Evolutionary conservation across 1,284 basidiomycete species (phyloP), one percentile per base, ranked within the genome.

Genomic region (Tilletiopsis washingtonensis): DNA sequence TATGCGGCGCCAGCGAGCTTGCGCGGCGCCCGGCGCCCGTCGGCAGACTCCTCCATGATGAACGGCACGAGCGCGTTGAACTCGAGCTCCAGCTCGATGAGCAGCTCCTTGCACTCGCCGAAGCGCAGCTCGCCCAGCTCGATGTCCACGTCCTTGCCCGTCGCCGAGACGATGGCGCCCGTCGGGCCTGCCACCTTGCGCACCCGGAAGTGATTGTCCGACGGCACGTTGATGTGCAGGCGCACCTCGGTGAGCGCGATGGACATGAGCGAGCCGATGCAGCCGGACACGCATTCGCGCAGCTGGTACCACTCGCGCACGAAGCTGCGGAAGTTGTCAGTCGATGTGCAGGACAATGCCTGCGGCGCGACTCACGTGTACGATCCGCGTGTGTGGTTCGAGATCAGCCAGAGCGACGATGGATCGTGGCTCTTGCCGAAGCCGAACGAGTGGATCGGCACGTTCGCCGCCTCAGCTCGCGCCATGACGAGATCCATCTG

Each of bases 401-500:
- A 94, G 78, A 98, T 89, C 40, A 96, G 82, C 93, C 93, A 98
- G 15, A 98, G 81, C n/a, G 90, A 91, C 3, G 88, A 88, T 5
- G 93, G 91, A 73, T 98, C 91, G 73, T 97, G 93, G 14, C 86
- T 86, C 56, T 89, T 87, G 46, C 91, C 91, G 71, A 93, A 98
- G 42, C 93, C 93, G 61, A 98, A 86, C 1, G 89, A 86, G 75
- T 98, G 93, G 49, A 98, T 91, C 1, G 93, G 91, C 21, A 93
- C 83, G 64, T 89, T 91, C 24, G 88, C 91, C 3, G 91, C 91
- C 69, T 98, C 93, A 0, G 91, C 86, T 39, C 93, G 84, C 38
- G 91, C 91, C 54, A 94, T 84, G 25, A 96, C 89, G 17, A 98
- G 81, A 67, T 97, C 91, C 89, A 98, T 96, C 75, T 96, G 90